A percentile compares a stretch with the other conserved stretches of the same genome.
Conservation (phyloP, 345 rosid genomes). For the Camelina neglecta region DNA sequence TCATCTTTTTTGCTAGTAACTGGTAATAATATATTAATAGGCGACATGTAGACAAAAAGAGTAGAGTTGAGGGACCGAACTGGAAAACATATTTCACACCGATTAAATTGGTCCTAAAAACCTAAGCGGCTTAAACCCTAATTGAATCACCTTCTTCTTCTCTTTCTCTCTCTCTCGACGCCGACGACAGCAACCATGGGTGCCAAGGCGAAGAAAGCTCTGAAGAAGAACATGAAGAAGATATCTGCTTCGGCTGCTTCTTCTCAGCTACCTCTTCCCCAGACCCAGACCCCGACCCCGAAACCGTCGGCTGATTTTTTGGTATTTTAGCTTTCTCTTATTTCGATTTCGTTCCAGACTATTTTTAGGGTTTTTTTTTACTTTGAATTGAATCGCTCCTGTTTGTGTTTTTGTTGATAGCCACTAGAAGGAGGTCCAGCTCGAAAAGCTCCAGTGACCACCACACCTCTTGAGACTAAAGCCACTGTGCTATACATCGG, state of each 20-base stretch:
- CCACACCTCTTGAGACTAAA: slow-evolving; percentile 42
- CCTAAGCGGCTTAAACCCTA: slow-evolving; percentile 38
- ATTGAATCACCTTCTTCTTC: background rate
- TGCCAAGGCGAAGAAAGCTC: slow-evolving; percentile 71
- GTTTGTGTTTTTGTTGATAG: slow-evolving; percentile 35
- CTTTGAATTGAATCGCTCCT: background rate
- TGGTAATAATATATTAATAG: too few species aligned
- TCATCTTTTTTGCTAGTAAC: too few species aligned
- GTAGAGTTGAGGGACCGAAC: background rate
- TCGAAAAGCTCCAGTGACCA: slow-evolving; percentile 52
- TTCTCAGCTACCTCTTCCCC: slow-evolving; percentile 41
- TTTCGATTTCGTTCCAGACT: background rate
- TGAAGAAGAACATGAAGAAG: slow-evolving; percentile 65
- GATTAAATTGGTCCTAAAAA: slow-evolving; percentile 6
- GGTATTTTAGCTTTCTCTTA: slow-evolving; percentile 48
- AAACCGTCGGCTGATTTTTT: slow-evolving; percentile 66
- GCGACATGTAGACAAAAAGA: background rate
- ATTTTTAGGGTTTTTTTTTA: background rate
- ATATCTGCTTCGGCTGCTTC: slow-evolving; percentile 43
- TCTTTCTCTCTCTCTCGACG: background rate
- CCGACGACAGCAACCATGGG: slow-evolving; percentile 53
- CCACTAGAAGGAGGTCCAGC: slow-evolving; percentile 84
- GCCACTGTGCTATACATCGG: slow-evolving; percentile 82
- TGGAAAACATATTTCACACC: background rate
- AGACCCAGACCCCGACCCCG: slow-evolving; percentile 40